Percentiles rank a stretch among this genome's conserved stretches.
phyloP scores from a whole-genome alignment of 306 rosid species.

The Citrullus amarus region DNA sequence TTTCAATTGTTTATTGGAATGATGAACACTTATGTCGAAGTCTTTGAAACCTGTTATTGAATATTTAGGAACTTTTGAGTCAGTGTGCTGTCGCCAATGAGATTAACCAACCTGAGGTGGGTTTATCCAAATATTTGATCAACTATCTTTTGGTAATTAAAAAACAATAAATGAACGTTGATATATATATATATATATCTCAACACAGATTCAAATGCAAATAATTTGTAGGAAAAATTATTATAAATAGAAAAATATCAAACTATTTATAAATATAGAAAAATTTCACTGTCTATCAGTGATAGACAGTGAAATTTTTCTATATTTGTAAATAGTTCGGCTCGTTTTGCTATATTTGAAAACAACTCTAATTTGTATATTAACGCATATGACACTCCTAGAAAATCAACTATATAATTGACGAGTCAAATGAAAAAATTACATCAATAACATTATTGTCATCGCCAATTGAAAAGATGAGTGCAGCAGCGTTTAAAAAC shows the following conservation, averaged over 20 bases:
- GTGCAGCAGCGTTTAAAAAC: neutral
- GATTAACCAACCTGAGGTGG: neutral
- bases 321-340: too few species aligned
- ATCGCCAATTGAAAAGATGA: neutral
- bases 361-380: neutral
- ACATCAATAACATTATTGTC: neutral
- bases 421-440: neutral
- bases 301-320: too few species aligned
- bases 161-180: neutral
- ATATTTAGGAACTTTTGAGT: neutral
- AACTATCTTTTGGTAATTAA: neutral
- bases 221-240: neutral
- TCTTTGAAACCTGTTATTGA: neutral
- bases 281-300: too few species aligned
- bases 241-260: too few species aligned
- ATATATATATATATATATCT: neutral
- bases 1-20: neutral
- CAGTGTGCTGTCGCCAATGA: neutral
- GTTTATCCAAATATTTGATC: too few species aligned
- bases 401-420: neutral
- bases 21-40: neutral
- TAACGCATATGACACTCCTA: neutral
- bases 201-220: neutral
- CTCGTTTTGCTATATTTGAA: too few species aligned
- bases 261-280: too few species aligned